phyloP scores from a whole-genome alignment of 202 grass and related monocot genomes.

The Zoysia matrella region DNA sequence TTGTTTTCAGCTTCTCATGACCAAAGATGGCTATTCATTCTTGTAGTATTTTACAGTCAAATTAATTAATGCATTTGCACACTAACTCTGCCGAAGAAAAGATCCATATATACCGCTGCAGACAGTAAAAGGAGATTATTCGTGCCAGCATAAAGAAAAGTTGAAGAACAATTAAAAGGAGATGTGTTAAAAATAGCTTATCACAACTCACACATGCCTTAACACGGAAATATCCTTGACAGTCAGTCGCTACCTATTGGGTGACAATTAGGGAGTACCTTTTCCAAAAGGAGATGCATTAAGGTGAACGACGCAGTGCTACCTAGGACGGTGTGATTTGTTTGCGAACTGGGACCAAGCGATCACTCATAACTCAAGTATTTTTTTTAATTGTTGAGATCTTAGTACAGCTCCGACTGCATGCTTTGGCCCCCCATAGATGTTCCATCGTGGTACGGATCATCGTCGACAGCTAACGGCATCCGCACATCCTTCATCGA shows the following conservation, averaged over 20 bases:
- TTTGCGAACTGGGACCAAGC: slow-evolving; percentile 38
- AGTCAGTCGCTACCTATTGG: slow-evolving; percentile 38
- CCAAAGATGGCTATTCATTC: too few species aligned
- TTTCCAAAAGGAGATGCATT: slow-evolving; percentile 46
- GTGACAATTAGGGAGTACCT: not conserved
- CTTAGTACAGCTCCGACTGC: slow-evolving; percentile 4
- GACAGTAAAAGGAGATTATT: slow-evolving; percentile 30
- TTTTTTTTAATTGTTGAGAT: slow-evolving; percentile 27
- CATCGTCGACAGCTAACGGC: not conserved
- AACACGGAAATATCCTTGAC: slow-evolving; percentile 46
- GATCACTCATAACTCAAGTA: not conserved
- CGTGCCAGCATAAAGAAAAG: not conserved
- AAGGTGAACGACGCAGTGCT: slow-evolving; percentile 6
- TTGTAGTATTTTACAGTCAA: too few species aligned
- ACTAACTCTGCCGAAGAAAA: too few species aligned
- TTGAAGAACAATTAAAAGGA: slow-evolving; percentile 10
- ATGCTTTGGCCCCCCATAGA: slow-evolving; percentile 15
- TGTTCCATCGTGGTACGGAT: slow-evolving; percentile 16
- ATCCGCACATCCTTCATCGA: not conserved
- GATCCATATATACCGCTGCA: not conserved
- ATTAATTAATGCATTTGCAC: too few species aligned
- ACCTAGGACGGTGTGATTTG: slow-evolving; percentile 52
- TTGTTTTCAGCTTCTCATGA: too few species aligned
- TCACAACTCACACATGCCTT: slow-evolving; percentile 49
- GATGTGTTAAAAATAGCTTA: slow-evolving; percentile 36